Base-by-base conservation (phyloP, 1,284 basidiomycete species). In the Heliocybe sulcata region DNA sequence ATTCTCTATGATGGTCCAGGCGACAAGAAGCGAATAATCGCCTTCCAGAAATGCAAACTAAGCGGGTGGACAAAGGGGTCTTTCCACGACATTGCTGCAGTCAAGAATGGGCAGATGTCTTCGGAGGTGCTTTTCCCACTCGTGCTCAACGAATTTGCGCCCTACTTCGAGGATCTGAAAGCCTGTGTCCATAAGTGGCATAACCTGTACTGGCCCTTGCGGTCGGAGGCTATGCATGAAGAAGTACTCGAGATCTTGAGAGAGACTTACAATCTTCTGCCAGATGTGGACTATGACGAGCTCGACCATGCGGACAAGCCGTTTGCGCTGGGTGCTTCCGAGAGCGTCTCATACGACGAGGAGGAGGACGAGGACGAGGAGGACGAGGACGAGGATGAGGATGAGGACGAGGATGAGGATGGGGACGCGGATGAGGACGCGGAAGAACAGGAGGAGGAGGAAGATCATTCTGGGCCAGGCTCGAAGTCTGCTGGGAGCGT, bases 101-200 rank as follows among this genome's bases (percentile, higher is more conserved):
- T 6, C 9, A 49, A 49, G 27, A 22, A 12, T n/a, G 23, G 47
- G 6, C 6, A 4, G 6, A 26, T 23, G 22, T n/a, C n/a, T n/a
- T n/a, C n/a, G n/a, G n/a, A n/a, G n/a, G 38, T 31, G 16, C 42
- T 12, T 14, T 52, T 19, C 4, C 6, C 3, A 6, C 12, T 38
- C 4, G 35, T 35, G 6, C 51, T 52, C 35, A 14, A 12, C 23
- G 12, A 14, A n/a, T n/a, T 52, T 12, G 3, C 3, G 3, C 27
- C 9, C 3, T 52, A 52, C 22, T 52, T 52, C 27, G 27, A 42
- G 33, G 51, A 52, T 12, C 51, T 52, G 26, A 52, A 33, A 19
- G n/a, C 9, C n/a, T 52, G 51, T 27, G 14, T 31, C 6, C 4
- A 6, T 10, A n/a, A 35, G 16, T 29, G 20, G 51, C 51, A 27